A percentile compares a stretch with the other conserved stretches of the same genome.
Evolutionary conservation across 2,329 filamentous ascomycete genomes (phyloP).

Genomic region (Ustulina deusta): DNA sequence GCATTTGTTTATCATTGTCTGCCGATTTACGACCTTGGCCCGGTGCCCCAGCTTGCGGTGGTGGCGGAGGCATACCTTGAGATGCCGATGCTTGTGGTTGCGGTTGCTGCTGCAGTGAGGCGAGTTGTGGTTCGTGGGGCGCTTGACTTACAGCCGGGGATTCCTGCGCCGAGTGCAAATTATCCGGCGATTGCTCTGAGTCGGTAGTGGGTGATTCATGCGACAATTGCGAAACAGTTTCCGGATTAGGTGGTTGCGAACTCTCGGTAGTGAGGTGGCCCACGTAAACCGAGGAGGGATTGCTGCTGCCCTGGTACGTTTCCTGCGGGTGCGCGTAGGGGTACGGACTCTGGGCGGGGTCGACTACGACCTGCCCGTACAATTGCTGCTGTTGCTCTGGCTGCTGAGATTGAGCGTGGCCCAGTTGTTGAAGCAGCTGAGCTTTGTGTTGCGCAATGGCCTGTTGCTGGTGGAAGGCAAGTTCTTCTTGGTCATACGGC

Average conservation of each 20-base stretch:
- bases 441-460: constrained; percentile 48
- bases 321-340: constrained; percentile 53
- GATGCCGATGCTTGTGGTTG: constrained; percentile 48
- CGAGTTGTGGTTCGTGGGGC: constrained; percentile 45
- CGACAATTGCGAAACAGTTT: constrained; percentile 72
- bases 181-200: constrained; percentile 58
- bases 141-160: constrained; percentile 56
- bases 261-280: constrained; percentile 49
- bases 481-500: constrained; percentile 60
- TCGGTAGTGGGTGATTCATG: constrained; percentile 69
- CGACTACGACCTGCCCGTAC: constrained; percentile 56
- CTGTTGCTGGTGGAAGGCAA: constrained; percentile 57
- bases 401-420: constrained; percentile 19
- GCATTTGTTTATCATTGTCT: constrained; percentile 61
- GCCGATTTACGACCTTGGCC: constrained; percentile 61
- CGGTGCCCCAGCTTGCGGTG: constrained; percentile 53
- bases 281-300: constrained; percentile 46
- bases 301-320: constrained; percentile 48
- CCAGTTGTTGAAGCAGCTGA: constrained; percentile 39
- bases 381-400: constrained; percentile 54
- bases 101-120: constrained; percentile 42
- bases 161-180: constrained; percentile 59
- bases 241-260: constrained; percentile 63
- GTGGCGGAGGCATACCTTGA: constrained; percentile 62
- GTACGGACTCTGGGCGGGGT: constrained; percentile 54